Evolutionary conservation across 176 grass and related monocot genomes (phyloP).

Genomic region (Alloteropsis semialata): DNA sequence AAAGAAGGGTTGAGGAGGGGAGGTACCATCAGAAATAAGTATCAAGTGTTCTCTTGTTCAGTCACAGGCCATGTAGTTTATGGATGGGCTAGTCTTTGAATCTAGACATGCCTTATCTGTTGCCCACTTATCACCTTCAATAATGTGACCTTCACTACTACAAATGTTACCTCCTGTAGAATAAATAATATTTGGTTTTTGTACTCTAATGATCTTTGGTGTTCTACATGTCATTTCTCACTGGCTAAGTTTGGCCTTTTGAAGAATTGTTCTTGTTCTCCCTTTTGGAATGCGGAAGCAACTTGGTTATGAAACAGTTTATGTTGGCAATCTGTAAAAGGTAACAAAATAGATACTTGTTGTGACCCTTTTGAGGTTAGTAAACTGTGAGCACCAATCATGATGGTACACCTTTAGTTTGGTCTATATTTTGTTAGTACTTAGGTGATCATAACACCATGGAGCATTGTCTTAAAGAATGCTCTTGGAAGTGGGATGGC

Average conservation of each 20-base stretch:
- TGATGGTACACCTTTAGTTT: not conserved
- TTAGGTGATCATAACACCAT: not conserved
- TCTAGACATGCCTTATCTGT: not conserved
- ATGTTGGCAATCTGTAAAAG: no score
- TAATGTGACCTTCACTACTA: not conserved
- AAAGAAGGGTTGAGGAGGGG: constrained; percentile 63
- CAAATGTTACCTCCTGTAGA: constrained; percentile 5
- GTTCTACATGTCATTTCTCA: not conserved
- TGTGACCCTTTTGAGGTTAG: not conserved
- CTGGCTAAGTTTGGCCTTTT: not conserved
- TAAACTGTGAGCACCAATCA: not conserved
- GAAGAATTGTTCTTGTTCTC: not conserved
- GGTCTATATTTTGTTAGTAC: not conserved
- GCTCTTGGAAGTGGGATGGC: not conserved
- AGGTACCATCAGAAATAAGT: constrained; percentile 45
- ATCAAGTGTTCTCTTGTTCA: not conserved
- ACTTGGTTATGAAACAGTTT: not conserved
- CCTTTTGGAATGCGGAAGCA: not conserved
- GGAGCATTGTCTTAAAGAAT: not conserved
- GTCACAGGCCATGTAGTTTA: not conserved
- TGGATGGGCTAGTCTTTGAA: not conserved
- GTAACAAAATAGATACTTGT: not conserved
- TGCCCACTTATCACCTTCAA: not conserved
- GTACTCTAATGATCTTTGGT: not conserved
- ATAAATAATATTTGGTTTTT: constrained; percentile 5